Evolutionary conservation across 768 basidiomycete species (phyloP).

Genomic region (Suillus plorans): DNA sequence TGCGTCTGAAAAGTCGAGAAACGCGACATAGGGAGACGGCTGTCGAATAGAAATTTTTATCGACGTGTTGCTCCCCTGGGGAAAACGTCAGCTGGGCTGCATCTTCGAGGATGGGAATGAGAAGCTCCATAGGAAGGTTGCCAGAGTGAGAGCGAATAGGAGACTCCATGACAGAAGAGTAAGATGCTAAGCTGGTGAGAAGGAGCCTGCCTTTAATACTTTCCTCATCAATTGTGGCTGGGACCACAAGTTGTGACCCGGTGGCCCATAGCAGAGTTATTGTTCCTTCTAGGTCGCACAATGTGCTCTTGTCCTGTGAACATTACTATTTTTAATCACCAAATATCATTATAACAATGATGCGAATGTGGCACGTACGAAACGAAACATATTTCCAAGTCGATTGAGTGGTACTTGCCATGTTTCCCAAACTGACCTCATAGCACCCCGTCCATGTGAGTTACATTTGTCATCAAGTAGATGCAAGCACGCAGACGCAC

Average conservation of each 20-base stretch:
- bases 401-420: background rate
- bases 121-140: conserved; percentile 35
- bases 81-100: conserved; percentile 25
- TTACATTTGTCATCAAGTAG: too few relatives aligned
- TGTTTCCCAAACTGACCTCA: too few relatives aligned
- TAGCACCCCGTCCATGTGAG: too few relatives aligned
- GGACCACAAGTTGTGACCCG: background rate
- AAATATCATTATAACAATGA: background rate
- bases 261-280: background rate
- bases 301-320: background rate
- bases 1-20: conserved; percentile 30
- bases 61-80: background rate
- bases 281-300: background rate
- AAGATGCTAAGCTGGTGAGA: background rate
- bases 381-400: background rate
- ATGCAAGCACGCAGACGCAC: too few relatives aligned
- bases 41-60: conserved; percentile 17
- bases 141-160: conserved; percentile 16
- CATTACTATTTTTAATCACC: background rate
- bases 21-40: conserved; percentile 34
- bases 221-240: background rate
- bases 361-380: background rate
- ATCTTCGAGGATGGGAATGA: conserved; percentile 29
- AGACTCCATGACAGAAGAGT: background rate
- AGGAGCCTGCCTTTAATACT: background rate